Percentiles rank a stretch among this genome's conserved stretches.
Conservation (phyloP, 2,329 filamentous ascomycete species). For the Trichoderma sp. region DNA sequence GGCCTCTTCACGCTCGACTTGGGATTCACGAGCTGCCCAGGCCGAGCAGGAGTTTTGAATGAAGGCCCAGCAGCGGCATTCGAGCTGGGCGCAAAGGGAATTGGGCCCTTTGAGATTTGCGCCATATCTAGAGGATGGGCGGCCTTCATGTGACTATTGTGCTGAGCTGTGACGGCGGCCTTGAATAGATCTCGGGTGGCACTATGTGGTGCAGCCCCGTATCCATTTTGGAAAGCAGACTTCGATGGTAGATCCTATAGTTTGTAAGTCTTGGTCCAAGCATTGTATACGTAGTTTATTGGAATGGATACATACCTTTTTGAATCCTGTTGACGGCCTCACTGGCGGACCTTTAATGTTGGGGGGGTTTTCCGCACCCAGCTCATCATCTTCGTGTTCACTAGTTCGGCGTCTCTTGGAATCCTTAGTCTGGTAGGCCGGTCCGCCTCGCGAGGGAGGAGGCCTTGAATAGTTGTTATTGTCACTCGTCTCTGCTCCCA, state of each 20-base stretch:
- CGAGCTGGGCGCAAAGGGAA: conserved; percentile 78
- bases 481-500: conserved; percentile 66
- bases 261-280: conserved; percentile 37
- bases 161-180: conserved; percentile 65
- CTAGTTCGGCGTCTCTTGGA: conserved; percentile 79
- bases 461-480: conserved; percentile 50
- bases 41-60: conserved; percentile 72
- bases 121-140: conserved; percentile 78
- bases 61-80: conserved; percentile 54
- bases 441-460: conserved; percentile 51
- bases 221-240: conserved; percentile 61
- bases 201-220: conserved; percentile 58
- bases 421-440: conserved; percentile 69
- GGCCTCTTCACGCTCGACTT: conserved; percentile 67
- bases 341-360: conserved; percentile 80
- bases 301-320: conserved; percentile 56
- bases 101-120: conserved; percentile 85
- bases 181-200: conserved; percentile 64
- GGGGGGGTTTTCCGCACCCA: conserved; percentile 57
- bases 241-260: conserved; percentile 62
- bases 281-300: conserved; percentile 27
- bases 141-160: conserved; percentile 63
- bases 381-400: conserved; percentile 68
- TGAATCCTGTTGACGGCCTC: conserved; percentile 70
- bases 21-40: conserved; percentile 43